phyloP scores from a whole-genome alignment of 2,329 filamentous ascomycete species.

The Seiridium unicorne region DNA sequence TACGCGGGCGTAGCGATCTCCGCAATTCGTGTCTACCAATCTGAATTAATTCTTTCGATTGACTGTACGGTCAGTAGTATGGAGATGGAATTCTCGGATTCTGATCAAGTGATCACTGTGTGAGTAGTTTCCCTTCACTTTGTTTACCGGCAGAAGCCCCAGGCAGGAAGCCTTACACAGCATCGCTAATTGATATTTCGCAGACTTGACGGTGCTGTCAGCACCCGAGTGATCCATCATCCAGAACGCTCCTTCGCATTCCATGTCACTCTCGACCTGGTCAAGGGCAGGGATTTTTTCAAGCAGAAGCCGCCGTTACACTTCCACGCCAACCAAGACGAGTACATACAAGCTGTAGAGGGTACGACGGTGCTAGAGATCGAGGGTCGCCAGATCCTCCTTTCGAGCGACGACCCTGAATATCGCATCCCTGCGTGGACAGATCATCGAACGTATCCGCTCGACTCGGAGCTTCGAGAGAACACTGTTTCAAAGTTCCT shows the following conservation, averaged over 20 bases:
- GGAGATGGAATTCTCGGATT: too few relatives aligned
- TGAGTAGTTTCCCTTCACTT: too few relatives aligned
- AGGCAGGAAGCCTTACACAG: too few relatives aligned
- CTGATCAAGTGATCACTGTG: too few relatives aligned
- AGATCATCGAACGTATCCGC: slow-evolving; percentile 11
- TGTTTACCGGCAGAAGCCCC: too few relatives aligned
- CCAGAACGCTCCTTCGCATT: slow-evolving; percentile 12
- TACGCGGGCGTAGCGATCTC: too few relatives aligned
- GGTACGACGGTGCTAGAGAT: slow-evolving; percentile 13
- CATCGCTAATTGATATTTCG: too few relatives aligned
- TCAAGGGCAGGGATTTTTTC: too few relatives aligned
- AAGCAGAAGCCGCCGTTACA: slow-evolving; percentile 15
- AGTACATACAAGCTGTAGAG: slow-evolving; percentile 12
- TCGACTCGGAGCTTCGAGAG: background rate
- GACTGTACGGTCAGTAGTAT: too few relatives aligned
- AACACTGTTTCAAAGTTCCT: slow-evolving; percentile 5
- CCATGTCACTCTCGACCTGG: slow-evolving; percentile 6
- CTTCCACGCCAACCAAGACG: slow-evolving; percentile 16
- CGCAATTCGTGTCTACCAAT: too few relatives aligned
- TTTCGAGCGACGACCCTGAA: background rate
- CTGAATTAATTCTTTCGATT: too few relatives aligned
- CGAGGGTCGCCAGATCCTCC: slow-evolving; percentile 9
- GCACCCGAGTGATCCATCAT: background rate
- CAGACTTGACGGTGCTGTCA: slow-evolving; percentile 12
- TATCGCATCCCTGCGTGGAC: slow-evolving; percentile 2